A percentile compares a stretch with the other conserved stretches of the same genome.
phyloP scores from a whole-genome alignment of 106 monocot species.

The Acorus calamus region DNA sequence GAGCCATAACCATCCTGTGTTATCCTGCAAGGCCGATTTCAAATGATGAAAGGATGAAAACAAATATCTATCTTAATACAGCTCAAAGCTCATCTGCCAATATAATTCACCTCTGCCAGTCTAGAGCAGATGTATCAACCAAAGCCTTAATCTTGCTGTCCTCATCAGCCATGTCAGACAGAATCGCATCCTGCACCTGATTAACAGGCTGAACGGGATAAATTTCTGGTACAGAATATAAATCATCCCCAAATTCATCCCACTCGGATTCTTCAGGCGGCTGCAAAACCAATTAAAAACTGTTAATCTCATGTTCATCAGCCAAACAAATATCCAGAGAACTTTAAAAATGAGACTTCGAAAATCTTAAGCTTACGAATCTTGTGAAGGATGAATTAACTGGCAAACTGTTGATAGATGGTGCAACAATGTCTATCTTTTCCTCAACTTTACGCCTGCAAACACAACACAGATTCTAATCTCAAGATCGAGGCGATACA shows the following conservation, averaged over 20 bases:
- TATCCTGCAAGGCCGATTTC: slow-evolving; percentile 33
- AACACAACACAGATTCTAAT: slow-evolving; percentile 1
- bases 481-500: neutral
- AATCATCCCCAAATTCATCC: slow-evolving; percentile 97
- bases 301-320: neutral
- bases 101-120: slow-evolving; percentile 57
- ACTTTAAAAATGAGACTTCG: too few relatives aligned
- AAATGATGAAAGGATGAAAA: slow-evolving; percentile 1
- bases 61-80: neutral
- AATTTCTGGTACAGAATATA: slow-evolving; percentile 71
- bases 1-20: slow-evolving; percentile 52
- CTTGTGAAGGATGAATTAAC: slow-evolving; percentile 46
- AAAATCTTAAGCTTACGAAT: slow-evolving; percentile 43
- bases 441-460: slow-evolving; percentile 73
- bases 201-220: slow-evolving; percentile 34
- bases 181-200: slow-evolving; percentile 31
- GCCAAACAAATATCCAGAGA: neutral
- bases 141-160: slow-evolving; percentile 87
- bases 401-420: slow-evolving; percentile 19
- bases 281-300: slow-evolving; percentile 36
- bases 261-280: slow-evolving; percentile 74
- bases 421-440: slow-evolving; percentile 48
- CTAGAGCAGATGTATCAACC: slow-evolving; percentile 81
- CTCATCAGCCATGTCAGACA: slow-evolving; percentile 61
- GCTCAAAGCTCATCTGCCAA: neutral